Conservation (phyloP, 108 stramenopile species). For the Fragilaria crotonensis region DNA sequence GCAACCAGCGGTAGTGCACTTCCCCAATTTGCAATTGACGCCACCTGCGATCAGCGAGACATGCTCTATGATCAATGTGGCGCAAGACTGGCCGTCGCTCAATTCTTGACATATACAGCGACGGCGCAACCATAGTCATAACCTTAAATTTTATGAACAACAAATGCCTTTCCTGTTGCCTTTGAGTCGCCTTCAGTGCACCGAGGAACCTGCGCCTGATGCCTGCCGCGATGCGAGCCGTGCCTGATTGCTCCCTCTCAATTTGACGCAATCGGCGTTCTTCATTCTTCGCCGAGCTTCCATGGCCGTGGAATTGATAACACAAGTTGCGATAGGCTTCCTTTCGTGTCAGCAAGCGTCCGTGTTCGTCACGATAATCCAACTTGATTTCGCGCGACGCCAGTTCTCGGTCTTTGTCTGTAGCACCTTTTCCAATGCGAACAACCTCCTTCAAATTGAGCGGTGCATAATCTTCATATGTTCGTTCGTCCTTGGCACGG, state of each 20-base stretch:
- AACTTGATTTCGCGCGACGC: constrained; percentile 86
- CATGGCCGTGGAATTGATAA: constrained; percentile 97
- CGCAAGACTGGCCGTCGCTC: too few species aligned
- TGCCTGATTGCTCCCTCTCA: constrained; percentile 69
- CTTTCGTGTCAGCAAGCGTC: constrained; percentile 87
- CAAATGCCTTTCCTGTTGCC: constrained; percentile 87
- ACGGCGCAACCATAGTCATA: too few species aligned
- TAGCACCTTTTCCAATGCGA: constrained; percentile 55
- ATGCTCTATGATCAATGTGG: too few species aligned
- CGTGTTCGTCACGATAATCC: constrained; percentile 94
- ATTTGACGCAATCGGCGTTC: constrained; percentile 80
- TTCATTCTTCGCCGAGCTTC: constrained; percentile 90
- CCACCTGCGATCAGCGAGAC: too few species aligned
- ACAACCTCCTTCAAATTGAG: constrained; percentile 74
- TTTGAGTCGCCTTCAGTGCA: constrained; percentile 84
- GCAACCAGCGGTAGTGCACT: too few species aligned
- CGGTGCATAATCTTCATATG: constrained; percentile 80
- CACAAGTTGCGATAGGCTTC: constrained; percentile 95
- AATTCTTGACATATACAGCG: too few species aligned
- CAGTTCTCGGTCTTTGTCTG: constrained; percentile 70
- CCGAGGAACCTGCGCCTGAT: too few species aligned
- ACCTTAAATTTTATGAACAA: constrained; percentile 80
- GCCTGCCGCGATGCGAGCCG: constrained; percentile 49
- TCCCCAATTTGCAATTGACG: too few species aligned
- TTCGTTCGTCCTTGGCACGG: constrained; percentile 82